phyloP scores from a whole-genome alignment of 2,329 filamentous ascomycete genomes.

The Zasmidium cellare region DNA sequence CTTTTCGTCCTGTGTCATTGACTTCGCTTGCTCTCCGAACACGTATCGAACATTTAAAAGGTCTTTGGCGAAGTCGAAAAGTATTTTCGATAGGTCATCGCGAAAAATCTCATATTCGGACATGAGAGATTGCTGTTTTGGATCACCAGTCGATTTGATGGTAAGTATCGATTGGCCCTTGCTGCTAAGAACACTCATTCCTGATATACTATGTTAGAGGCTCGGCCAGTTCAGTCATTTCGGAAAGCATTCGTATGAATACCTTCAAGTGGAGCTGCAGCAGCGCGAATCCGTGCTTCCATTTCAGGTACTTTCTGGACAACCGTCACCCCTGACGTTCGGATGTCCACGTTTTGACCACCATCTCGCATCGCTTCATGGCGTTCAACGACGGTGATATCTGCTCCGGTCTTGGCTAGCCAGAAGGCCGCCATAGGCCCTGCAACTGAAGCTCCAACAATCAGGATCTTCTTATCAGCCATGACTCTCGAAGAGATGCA shows the following conservation, averaged over 20 bases:
- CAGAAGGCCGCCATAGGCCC: slow-evolving; percentile 27
- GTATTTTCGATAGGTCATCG: slow-evolving; percentile 34
- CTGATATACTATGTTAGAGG: slow-evolving; percentile 25
- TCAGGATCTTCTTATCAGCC: slow-evolving; percentile 11
- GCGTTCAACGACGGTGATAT: slow-evolving; percentile 26
- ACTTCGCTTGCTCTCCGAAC: slow-evolving; percentile 30
- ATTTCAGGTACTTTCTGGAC: slow-evolving; percentile 37
- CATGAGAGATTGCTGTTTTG: slow-evolving; percentile 35
- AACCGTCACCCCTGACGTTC: slow-evolving; percentile 34
- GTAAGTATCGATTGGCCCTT: too few species aligned
- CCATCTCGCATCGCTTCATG: slow-evolving; percentile 31
- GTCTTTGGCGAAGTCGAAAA: slow-evolving; percentile 37
- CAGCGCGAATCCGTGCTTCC: slow-evolving; percentile 31
- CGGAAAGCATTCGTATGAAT: slow-evolving; percentile 27
- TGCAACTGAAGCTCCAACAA: slow-evolving; percentile 26
- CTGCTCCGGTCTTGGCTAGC: slow-evolving; percentile 21
- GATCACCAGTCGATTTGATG: slow-evolving; percentile 32
- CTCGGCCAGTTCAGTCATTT: slow-evolving; percentile 14
- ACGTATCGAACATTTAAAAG: too few species aligned
- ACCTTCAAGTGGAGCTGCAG: slow-evolving; percentile 28
- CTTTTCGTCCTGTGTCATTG: slow-evolving; percentile 36
- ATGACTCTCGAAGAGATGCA: too few species aligned
- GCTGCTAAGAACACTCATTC: background rate
- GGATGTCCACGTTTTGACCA: slow-evolving; percentile 38
- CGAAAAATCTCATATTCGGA: slow-evolving; percentile 41